These are phyloP conservation scores for Elsinoe australis DNA, from an alignment of 2,329 filamentous ascomycete genomes.

Conservation along the genomic window DNA sequence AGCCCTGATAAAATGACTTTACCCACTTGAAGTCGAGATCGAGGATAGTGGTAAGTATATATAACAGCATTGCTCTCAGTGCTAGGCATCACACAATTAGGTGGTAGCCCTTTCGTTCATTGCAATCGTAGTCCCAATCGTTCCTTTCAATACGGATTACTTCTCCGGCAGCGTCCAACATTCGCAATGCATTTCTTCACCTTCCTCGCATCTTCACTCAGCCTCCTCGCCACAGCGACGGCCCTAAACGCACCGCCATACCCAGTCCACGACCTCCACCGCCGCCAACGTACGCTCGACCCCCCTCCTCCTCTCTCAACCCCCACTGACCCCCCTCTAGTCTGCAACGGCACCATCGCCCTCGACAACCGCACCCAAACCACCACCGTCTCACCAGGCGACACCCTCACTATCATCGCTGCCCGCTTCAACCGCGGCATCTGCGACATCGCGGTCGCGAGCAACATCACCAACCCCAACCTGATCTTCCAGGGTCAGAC, in stretches of 20 bases:
- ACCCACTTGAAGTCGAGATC: too few species aligned
- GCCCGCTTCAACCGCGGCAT: slow-evolving; percentile 23
- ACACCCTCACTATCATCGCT: slow-evolving; percentile 24
- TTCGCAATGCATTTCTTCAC: neutral
- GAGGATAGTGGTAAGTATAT: too few species aligned
- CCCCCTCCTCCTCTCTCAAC: neutral
- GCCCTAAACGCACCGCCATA: neutral
- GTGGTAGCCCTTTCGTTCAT: neutral
- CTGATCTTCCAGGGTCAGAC: slow-evolving; percentile 26
- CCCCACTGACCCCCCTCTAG: neutral
- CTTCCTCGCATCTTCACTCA: too few species aligned
- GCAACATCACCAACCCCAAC: slow-evolving; percentile 31
- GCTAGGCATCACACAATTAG: neutral
- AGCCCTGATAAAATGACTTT: slow-evolving; percentile 1
- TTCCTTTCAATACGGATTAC: neutral
- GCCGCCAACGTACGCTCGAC: neutral
- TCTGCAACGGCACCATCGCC: neutral
- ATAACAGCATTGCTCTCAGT: too few species aligned
- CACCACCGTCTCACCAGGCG: slow-evolving; percentile 20
- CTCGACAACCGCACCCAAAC: neutral
- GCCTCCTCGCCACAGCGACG: neutral
- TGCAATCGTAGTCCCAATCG: neutral
- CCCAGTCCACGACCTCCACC: neutral
- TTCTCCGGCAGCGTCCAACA: neutral
- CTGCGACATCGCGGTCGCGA: slow-evolving; percentile 25